phyloP scores from a whole-genome alignment of 164 flowering plant genomes.

The Magnolia sinica region DNA sequence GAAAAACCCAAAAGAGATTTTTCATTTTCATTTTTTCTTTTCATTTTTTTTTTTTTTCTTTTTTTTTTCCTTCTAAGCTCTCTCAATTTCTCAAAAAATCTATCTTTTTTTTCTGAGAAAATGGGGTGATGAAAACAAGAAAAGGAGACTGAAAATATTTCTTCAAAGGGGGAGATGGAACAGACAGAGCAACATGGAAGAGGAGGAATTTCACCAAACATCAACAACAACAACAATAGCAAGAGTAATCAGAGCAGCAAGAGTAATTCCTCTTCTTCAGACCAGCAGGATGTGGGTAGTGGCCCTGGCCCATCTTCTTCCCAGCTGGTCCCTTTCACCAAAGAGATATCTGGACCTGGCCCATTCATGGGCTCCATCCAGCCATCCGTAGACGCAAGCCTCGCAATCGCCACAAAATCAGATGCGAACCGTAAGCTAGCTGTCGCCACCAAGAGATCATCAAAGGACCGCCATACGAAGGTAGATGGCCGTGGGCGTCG shows the following conservation, averaged over 20 bases:
- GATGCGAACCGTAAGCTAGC: conserved; percentile 8
- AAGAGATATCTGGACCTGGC: conserved; percentile 20
- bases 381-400: conserved; percentile 46
- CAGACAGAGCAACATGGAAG: conserved; percentile 23
- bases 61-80: background rate
- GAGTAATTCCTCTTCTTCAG: background rate
- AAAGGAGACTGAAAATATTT: background rate
- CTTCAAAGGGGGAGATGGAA: conserved; percentile 26
- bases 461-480: conserved; percentile 80
- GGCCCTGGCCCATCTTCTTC: conserved; percentile 18
- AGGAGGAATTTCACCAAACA: conserved; percentile 3
- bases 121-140: conserved; percentile 19
- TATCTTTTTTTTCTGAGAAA: background rate
- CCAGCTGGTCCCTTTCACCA: conserved; percentile 26
- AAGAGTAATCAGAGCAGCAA: conserved; percentile 15
- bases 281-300: conserved; percentile 14
- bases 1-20: background rate
- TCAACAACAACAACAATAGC: background rate
- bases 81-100: background rate
- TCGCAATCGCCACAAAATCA: conserved; percentile 35
- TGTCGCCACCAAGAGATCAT: conserved; percentile 33
- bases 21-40: conserved; percentile 12
- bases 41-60: conserved; percentile 15
- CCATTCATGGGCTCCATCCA: conserved; percentile 47
- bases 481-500: conserved; percentile 81